Percentiles rank a stretch among this genome's conserved stretches.
Evolutionary conservation across 2,329 filamentous ascomycete species (phyloP).

Genomic region (Claviceps sp.): DNA sequence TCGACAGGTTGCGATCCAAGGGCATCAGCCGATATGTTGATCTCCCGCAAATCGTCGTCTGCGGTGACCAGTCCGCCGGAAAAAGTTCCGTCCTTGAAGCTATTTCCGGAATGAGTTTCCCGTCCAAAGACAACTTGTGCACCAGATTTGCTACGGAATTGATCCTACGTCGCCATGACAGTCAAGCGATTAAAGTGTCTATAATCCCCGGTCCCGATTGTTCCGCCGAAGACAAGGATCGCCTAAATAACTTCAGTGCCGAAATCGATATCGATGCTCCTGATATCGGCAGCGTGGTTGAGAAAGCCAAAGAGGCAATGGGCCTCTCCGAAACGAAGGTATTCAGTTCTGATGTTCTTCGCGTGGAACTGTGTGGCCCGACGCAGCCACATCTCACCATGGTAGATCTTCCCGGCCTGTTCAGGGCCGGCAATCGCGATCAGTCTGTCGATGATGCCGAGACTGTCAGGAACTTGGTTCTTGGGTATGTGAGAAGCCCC

Average conservation of each 20-base stretch:
- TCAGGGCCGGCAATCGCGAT: constrained; percentile 28
- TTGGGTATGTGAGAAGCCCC: constrained; percentile 40
- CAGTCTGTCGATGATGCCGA: constrained; percentile 23
- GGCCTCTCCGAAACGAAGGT: constrained; percentile 8
- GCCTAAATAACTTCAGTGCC: constrained; percentile 1
- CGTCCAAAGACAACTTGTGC: constrained; percentile 42
- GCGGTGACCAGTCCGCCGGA: constrained; percentile 47
- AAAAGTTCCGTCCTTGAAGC: constrained; percentile 55
- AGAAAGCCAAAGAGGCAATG: constrained; percentile 6
- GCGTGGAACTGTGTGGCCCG: constrained; percentile 34
- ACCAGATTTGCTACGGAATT: constrained; percentile 52
- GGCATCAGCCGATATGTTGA: constrained; percentile 17
- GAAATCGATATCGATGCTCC: constrained; percentile 1
- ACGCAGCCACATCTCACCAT: constrained; percentile 39
- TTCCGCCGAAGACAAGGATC: constrained; percentile 12
- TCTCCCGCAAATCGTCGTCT: constrained; percentile 39
- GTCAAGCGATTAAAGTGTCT: constrained; percentile 20
- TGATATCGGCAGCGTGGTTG: constrained; percentile 5
- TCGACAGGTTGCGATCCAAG: constrained; percentile 9
- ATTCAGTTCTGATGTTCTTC: constrained; percentile 33
- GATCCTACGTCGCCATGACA: constrained; percentile 34
- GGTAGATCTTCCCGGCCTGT: constrained; percentile 44
- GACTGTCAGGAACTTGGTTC: constrained; percentile 23
- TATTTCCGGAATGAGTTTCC: constrained; percentile 48
- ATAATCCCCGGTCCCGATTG: constrained; percentile 18